Base-by-base conservation (phyloP, 495 filamentous ascomycete genomes). In the Tuber aestivum region DNA sequence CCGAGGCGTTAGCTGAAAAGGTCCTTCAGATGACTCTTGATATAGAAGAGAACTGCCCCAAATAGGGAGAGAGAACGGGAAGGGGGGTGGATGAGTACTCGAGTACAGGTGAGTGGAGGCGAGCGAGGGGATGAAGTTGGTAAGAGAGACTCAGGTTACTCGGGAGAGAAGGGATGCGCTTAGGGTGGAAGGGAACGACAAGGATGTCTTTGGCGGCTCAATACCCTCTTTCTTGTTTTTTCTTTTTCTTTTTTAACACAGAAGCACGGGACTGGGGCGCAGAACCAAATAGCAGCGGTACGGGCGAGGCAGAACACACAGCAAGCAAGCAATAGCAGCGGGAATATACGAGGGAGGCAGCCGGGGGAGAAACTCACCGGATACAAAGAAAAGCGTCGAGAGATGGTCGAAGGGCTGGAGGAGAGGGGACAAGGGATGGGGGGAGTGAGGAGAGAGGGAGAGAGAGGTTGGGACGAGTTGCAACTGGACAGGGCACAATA, bases 131-230 rank as follows among this genome's bases (percentile, higher is more conserved):
- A 77, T 74, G 65, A 68, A 61, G 77, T 61, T 50, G 71, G 69
- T 35, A 65, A 68, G 76, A 69, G 69, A 71, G 73, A 79, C 77
- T 79, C 76, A 72, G 78, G 76, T 79, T 78, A 74, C 78, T 76
- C 78, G 76, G 79, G 50, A n/a, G 50, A 40, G 77, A 79, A 79
- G 78, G 78, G 78, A 72, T 78, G 78, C 78, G 78, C 78, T 72
- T 78, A 74, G 69, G 77, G 76, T 79, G 72, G 77, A 79, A 79
- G 41, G 72, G 70, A 70, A 76, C 68, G 78, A 72, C 78, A 79
- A 69, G 78, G 78, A 79, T 79, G 27, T 42, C 56, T 71, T 70
- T 75, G 61, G 78, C 50, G 78, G 79, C 78, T 79, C 70, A 77
- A 72, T 45, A 79, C 70, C 70, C 76, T 75, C 69, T 79, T 70